These are phyloP conservation scores for Backusella westeae DNA, from an alignment of 192 early-diverging fungal genomes.

Conservation along the genomic window DNA sequence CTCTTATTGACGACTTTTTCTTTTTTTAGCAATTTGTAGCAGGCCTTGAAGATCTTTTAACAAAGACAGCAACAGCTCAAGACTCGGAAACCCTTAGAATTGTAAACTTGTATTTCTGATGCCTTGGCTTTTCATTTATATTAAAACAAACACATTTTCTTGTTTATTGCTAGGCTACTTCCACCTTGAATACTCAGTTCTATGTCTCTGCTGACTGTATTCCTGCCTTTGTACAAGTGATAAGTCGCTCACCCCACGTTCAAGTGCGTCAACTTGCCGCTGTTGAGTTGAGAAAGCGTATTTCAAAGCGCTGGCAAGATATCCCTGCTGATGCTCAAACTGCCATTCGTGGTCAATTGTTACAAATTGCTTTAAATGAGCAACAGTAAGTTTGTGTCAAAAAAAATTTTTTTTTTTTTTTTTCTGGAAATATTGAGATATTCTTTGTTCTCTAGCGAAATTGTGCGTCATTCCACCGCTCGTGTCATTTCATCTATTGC, in stretches of 20 bases:
- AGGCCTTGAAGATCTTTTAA: constrained; percentile 35
- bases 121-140: background rate
- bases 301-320: constrained; percentile 74
- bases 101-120: constrained; percentile 16
- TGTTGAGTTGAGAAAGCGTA: constrained; percentile 86
- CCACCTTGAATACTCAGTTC: constrained; percentile 70
- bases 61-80: constrained; percentile 31
- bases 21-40: constrained; percentile 30
- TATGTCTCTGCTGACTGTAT: constrained; percentile 70
- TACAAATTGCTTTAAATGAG: constrained; percentile 76
- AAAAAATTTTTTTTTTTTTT: background rate
- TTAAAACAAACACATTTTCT: background rate
- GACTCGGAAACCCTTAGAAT: constrained; percentile 40
- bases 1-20: background rate
- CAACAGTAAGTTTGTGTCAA: constrained; percentile 48
- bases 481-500: constrained; percentile 91
- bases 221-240: constrained; percentile 79
- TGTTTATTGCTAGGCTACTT: constrained; percentile 55
- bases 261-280: constrained; percentile 85
- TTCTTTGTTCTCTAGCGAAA: constrained; percentile 35
- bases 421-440: background rate
- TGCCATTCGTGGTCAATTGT: constrained; percentile 62
- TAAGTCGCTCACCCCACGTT: constrained; percentile 57
- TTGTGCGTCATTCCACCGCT: constrained; percentile 75
- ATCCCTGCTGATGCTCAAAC: constrained; percentile 54